Percentiles rank a stretch among this genome's conserved stretches.
These are phyloP conservation scores for Crithidia thermophila DNA, from an alignment of 208 protist species.

Conservation along the genomic window DNA sequence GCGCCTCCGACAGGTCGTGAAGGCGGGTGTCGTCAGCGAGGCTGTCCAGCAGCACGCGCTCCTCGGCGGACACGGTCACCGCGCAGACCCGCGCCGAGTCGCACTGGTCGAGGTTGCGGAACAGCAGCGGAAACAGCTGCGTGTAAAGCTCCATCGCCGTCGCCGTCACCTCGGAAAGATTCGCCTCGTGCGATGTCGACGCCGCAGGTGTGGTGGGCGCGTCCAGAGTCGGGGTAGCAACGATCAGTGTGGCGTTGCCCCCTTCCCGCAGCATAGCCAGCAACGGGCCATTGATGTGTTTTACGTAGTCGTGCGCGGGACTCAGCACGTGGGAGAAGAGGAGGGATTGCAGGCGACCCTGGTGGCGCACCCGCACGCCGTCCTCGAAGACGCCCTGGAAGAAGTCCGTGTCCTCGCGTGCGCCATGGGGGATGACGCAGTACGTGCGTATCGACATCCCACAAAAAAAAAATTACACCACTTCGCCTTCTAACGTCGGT, in stretches of 20 bases:
- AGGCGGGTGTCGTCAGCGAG: slow-evolving; percentile 39
- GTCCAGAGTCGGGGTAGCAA: slow-evolving; percentile 48
- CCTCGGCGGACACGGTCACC: slow-evolving; percentile 48
- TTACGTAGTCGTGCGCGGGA: slow-evolving; percentile 66
- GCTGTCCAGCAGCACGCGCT: slow-evolving; percentile 55
- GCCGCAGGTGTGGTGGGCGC: not conserved
- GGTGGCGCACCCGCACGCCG: slow-evolving; percentile 47
- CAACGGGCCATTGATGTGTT: slow-evolving; percentile 57
- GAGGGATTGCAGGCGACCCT: slow-evolving; percentile 44
- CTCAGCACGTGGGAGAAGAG: slow-evolving; percentile 69
- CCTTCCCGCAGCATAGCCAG: slow-evolving; percentile 44
- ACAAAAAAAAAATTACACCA: too few species aligned
- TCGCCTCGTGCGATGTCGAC: not conserved
- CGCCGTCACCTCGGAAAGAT: slow-evolving; percentile 22
- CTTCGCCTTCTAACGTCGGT: too few species aligned
- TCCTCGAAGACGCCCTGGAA: slow-evolving; percentile 85
- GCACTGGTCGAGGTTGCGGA: slow-evolving; percentile 44
- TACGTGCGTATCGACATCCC: slow-evolving; percentile 51
- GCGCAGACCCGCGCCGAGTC: slow-evolving; percentile 41
- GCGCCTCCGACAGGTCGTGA: slow-evolving; percentile 33
- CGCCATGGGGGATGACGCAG: slow-evolving; percentile 74
- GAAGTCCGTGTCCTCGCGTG: slow-evolving; percentile 54
- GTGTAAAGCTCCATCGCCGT: slow-evolving; percentile 59
- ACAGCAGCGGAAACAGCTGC: slow-evolving; percentile 57
- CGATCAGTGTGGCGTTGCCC: slow-evolving; percentile 48